Base-by-base conservation (phyloP, 2,329 filamentous ascomycete species). In the Paracoccidioides brasiliensis region DNA sequence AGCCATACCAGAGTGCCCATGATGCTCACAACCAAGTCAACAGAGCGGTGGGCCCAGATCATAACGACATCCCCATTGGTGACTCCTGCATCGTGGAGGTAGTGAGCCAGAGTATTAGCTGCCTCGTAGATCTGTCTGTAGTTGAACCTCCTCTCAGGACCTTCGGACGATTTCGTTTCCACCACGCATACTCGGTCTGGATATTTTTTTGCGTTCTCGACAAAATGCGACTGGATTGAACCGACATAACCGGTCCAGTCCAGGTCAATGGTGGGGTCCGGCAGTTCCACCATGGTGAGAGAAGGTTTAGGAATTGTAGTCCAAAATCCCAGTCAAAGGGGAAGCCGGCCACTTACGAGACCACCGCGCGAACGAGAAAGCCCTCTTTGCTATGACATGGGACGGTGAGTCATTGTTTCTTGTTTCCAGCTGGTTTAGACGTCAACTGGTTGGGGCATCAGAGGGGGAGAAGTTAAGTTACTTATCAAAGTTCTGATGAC, bases 121-220 rank as follows among this genome's bases (percentile, higher is more conserved):
- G 85, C 84, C 73, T 95, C 86, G 66, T 90, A 80, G 66, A 97
- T 95, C 65, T 95, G 88, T 61, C 77, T 76, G 70, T 96, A 97
- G 30, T 83, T 91, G 70, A 93, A 96, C 51, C 72, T 73, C 59
- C 87, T 78, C 67, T 83, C 75, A 6, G 83, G 77, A 2, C 77
- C 74, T 35, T 65, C 70, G 52, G 64, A 68, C 0, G 67, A 73
- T 62, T 76, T 69, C 55, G 84, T 88, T 64, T 87, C 84, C 2
- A 85, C 76, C 3, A 88, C 82, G 63, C 84, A 88, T 55, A 79
- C 70, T 64, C 81, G 76, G 43, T 88, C 82, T 0, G 89, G 89
- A 64, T 86, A 77, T 58, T 74, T 78, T 65, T 78, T 70, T 7
- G 88, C 88, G 72, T 61, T 61, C 43, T 49, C 45, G 10, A 55